These are phyloP conservation scores for Hirschioporus abietinus DNA, from an alignment of 768 basidiomycete species.

Conservation along the genomic window DNA sequence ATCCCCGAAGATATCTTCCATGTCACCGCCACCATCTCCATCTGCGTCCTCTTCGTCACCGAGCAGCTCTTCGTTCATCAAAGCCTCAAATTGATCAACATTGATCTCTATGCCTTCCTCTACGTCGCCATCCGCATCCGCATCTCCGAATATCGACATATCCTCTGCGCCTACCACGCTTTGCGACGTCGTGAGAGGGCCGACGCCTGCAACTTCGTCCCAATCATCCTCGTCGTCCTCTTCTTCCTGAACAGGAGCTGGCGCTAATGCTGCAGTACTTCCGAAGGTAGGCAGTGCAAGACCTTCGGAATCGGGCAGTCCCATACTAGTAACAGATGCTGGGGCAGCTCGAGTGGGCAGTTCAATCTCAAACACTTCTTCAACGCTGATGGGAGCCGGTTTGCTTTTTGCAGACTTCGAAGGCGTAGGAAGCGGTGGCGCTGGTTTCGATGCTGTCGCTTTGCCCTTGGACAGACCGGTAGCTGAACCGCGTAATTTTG, in stretches of 20 bases:
- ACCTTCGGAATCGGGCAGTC: slow-evolving; percentile 14
- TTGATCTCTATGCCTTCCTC: slow-evolving; percentile 27
- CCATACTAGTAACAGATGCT: too few species aligned
- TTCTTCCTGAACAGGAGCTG: slow-evolving; percentile 22
- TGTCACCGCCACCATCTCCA: slow-evolving; percentile 31
- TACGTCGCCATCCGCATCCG: slow-evolving; percentile 16
- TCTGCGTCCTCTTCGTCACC: slow-evolving; percentile 11
- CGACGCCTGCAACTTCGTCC: slow-evolving; percentile 37
- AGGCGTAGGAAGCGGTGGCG: not conserved
- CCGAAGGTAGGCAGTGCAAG: slow-evolving; percentile 8
- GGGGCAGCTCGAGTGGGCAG: slow-evolving; percentile 20
- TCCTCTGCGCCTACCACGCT: slow-evolving; percentile 25
- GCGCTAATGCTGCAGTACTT: slow-evolving; percentile 2
- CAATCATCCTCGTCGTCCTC: slow-evolving; percentile 48
- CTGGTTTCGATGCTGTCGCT: not conserved
- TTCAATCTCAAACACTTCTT: slow-evolving; percentile 43
- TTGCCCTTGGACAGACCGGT: not conserved
- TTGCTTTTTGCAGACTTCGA: slow-evolving; percentile 7
- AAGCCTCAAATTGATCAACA: slow-evolving; percentile 28
- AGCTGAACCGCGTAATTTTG: slow-evolving; percentile 29
- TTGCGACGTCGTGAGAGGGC: slow-evolving; percentile 14
- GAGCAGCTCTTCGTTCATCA: slow-evolving; percentile 28
- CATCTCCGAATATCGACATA: slow-evolving; percentile 27
- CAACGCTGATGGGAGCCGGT: slow-evolving; percentile 20
- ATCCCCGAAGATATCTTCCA: slow-evolving; percentile 45